Percentiles rank a stretch among this genome's conserved stretches.
phyloP scores from a whole-genome alignment of 2,329 filamentous ascomycete species.

The Beauveria scarabaeidicola region DNA sequence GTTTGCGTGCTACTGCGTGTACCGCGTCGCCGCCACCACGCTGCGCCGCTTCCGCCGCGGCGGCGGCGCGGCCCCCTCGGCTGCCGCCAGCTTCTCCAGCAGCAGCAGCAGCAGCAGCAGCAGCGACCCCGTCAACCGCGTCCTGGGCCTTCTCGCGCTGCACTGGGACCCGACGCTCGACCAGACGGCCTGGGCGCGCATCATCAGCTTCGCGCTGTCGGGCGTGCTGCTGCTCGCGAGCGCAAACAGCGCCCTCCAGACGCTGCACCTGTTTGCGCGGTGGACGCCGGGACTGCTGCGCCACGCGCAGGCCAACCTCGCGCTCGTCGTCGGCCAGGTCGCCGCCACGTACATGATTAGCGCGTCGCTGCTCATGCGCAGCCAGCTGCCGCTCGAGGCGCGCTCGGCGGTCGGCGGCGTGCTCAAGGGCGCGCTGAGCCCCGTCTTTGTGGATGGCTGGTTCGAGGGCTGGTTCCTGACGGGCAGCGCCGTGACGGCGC shows the following conservation, averaged over 20 bases:
- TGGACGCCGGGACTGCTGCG: conserved; percentile 64
- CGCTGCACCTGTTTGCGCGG: conserved; percentile 70
- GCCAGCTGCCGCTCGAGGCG: conserved; percentile 70
- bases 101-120: too few species aligned
- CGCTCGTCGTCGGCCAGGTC: conserved; percentile 71
- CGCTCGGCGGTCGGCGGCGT: conserved; percentile 70
- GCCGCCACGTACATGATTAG: conserved; percentile 80
- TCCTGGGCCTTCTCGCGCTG: conserved; percentile 69
- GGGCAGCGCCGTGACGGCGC: conserved; percentile 55
- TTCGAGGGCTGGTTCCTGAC: conserved; percentile 81
- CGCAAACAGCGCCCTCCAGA: conserved; percentile 77
- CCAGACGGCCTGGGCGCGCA: conserved; percentile 72
- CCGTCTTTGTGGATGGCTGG: conserved; percentile 59
- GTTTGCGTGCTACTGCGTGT: conserved; percentile 78
- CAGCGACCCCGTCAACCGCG: conserved; percentile 75
- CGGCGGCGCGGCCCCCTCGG: conserved; percentile 21
- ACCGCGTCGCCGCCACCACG: conserved; percentile 67
- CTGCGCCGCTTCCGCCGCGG: conserved; percentile 43
- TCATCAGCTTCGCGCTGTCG: conserved; percentile 75
- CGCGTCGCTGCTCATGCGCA: conserved; percentile 65
- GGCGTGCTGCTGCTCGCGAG: conserved; percentile 76
- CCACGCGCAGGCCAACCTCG: conserved; percentile 68
- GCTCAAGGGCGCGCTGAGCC: conserved; percentile 63
- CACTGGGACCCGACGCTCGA: conserved; percentile 81
- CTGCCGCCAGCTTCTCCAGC: conserved; percentile 54